Base-by-base conservation (phyloP, 169 alveolate genomes). In the Plasmodium vinckei region DNA sequence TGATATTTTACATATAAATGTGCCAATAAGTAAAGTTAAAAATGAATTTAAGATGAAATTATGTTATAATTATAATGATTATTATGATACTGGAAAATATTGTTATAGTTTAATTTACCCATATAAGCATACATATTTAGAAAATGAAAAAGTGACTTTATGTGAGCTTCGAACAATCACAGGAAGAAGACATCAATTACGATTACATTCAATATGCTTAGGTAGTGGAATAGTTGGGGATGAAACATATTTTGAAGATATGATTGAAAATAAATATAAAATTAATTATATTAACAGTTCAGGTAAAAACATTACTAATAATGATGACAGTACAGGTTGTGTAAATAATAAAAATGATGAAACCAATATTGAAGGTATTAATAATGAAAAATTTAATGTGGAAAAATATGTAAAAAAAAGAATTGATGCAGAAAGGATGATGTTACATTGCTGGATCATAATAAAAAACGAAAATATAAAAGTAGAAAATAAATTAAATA, bases 201-300 rank as follows among this genome's bases (percentile, higher is more conserved):
- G 92, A 49, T 44, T 86, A 46, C 92, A 86, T 64, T 57, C 87
- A 15, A 53, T 73, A 12, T 69, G 56, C 23, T 15, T 86, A 63
- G 92, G 92, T 21, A 72, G 87, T 72, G 75, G 68, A 0, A 86
- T 86, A 27, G 87, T 86, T 44, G 92, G 92, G n/a, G 92, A 86
- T 27, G 92, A 60, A 63, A 86, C 92, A 25, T 86, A 86, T 56
- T 86, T 86, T 49, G 79, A 86, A 44, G 92, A 86, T 57, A 86
- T 73, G 92, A 25, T 72, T 69, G 64, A 47, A 25, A 86, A 63
- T 46, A 86, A 73, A 15, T 73, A 86, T 49, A 73, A 72, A 86
- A 65, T 79, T 65, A 21, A 60, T 65, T 65, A 27, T 27, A 42
- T 33, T 53, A 25, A 39, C 44, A 17, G 25, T 39, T 13, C 27